Evolutionary conservation across 2,329 filamentous ascomycete genomes (phyloP).

Genomic region (Didymella exigua): DNA sequence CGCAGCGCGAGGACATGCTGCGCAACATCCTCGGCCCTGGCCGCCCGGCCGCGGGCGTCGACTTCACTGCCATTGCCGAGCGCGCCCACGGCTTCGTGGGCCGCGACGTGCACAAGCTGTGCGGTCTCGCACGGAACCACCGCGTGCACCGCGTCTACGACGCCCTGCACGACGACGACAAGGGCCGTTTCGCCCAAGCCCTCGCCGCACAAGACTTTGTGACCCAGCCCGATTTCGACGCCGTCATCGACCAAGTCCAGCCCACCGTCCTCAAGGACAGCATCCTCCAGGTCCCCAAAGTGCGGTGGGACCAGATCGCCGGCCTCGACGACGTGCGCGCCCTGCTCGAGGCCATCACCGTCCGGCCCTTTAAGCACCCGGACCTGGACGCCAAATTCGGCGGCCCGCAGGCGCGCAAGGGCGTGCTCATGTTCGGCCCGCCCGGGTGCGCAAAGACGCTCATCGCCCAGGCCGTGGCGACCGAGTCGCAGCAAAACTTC

Average conservation of each 20-base stretch:
- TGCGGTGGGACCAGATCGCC: slow-evolving; percentile 86
- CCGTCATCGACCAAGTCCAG: slow-evolving; percentile 70
- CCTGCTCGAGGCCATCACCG: slow-evolving; percentile 62
- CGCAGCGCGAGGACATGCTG: slow-evolving; percentile 75
- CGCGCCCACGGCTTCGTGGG: slow-evolving; percentile 88
- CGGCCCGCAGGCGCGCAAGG: slow-evolving; percentile 65
- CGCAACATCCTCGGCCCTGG: slow-evolving; percentile 52
- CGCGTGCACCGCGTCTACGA: slow-evolving; percentile 28
- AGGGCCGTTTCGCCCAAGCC: slow-evolving; percentile 27
- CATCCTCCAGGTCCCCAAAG: slow-evolving; percentile 83
- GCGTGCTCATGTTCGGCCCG: slow-evolving; percentile 86
- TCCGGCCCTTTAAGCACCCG: slow-evolving; percentile 60
- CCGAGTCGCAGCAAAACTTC: slow-evolving; percentile 90
- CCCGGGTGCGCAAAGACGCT: slow-evolving; percentile 96
- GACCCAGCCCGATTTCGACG: slow-evolving; percentile 61
- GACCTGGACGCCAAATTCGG: slow-evolving; percentile 45
- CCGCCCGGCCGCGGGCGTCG: slow-evolving; percentile 57
- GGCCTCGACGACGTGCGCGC: slow-evolving; percentile 78
- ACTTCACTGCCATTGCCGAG: slow-evolving; percentile 64
- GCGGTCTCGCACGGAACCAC: slow-evolving; percentile 58
- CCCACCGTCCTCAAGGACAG: slow-evolving; percentile 90
- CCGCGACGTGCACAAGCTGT: slow-evolving; percentile 72
- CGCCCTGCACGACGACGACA: slow-evolving; percentile 27
- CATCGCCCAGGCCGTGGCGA: slow-evolving; percentile 87
- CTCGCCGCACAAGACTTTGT: slow-evolving; percentile 30